These are phyloP conservation scores for Laguncularia racemosa DNA, from an alignment of 345 rosid species.

Conservation along the genomic window DNA sequence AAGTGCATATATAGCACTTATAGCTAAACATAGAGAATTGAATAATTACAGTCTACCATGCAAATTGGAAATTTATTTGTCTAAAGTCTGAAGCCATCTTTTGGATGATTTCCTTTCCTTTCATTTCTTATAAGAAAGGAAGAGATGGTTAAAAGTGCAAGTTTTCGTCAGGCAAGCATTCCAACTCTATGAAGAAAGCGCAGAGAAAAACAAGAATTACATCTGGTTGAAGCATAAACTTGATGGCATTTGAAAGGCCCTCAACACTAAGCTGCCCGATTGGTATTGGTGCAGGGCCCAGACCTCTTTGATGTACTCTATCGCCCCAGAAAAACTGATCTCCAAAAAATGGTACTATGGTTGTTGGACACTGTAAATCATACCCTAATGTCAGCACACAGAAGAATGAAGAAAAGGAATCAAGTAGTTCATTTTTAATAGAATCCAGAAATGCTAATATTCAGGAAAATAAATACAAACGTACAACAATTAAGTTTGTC, in stretches of 20 bases:
- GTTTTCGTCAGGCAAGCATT: too few relatives aligned
- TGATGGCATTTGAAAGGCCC: constrained; percentile 69
- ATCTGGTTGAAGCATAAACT: constrained; percentile 91
- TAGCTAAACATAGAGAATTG: too few relatives aligned
- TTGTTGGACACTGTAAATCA: constrained; percentile 81
- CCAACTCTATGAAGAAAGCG: background rate
- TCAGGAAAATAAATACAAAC: too few relatives aligned
- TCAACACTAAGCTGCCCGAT: constrained; percentile 67
- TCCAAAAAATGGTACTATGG: constrained; percentile 93
- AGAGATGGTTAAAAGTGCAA: too few relatives aligned
- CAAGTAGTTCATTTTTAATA: background rate
- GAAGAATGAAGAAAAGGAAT: background rate
- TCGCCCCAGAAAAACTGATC: constrained; percentile 99
- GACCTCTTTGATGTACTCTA: constrained; percentile 52
- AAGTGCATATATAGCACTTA: too few relatives aligned
- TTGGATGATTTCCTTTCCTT: too few relatives aligned
- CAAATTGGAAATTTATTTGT: too few relatives aligned
- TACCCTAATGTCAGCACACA: constrained; percentile 4
- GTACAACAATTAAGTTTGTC: too few relatives aligned
- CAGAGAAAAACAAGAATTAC: constrained; percentile 26
- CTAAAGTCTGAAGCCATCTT: too few relatives aligned
- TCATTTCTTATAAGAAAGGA: too few relatives aligned
- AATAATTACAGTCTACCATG: too few relatives aligned
- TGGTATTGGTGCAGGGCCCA: constrained; percentile 87
- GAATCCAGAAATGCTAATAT: too few relatives aligned